Percentiles rank a stretch among this genome's conserved stretches.
phyloP scores from a whole-genome alignment of 2,329 filamentous ascomycete species.

The Pseudogymnoascus destructans region DNA sequence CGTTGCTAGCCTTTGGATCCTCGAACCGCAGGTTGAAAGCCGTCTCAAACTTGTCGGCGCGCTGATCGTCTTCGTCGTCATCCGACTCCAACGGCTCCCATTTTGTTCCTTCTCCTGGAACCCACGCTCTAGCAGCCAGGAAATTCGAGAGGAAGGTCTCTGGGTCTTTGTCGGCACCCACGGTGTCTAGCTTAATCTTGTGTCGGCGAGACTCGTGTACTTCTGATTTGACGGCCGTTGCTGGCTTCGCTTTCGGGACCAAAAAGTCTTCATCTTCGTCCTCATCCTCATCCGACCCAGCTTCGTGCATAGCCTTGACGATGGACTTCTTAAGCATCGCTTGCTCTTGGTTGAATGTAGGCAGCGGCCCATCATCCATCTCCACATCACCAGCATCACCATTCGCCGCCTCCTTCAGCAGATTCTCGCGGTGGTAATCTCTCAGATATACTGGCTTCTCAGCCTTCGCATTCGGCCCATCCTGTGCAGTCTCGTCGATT shows the following conservation, averaged over 20 bases:
- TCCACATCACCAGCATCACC: constrained; percentile 47
- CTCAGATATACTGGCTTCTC: constrained; percentile 75
- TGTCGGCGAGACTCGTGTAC: constrained; percentile 44
- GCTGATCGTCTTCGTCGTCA: constrained; percentile 56
- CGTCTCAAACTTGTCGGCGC: constrained; percentile 77
- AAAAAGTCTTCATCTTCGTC: constrained; percentile 50
- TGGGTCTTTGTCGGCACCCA: constrained; percentile 72
- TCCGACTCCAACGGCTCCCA: constrained; percentile 87
- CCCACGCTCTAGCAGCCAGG: constrained; percentile 83
- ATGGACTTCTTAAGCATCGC: constrained; percentile 67
- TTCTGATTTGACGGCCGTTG: constrained; percentile 27
- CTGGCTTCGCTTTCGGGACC: constrained; percentile 48
- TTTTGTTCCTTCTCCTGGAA: constrained; percentile 49
- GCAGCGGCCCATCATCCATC: constrained; percentile 37
- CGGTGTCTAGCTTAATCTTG: constrained; percentile 49
- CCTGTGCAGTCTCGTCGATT: constrained; percentile 38
- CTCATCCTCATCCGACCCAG: constrained; percentile 32
- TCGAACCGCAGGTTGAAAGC: constrained; percentile 96
- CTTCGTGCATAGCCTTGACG: constrained; percentile 66
- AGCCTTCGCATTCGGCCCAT: constrained; percentile 39
- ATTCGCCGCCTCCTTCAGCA: constrained; percentile 52
- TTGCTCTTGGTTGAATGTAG: constrained; percentile 81
- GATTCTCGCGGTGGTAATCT: constrained; percentile 85
- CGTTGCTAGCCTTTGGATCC: constrained; percentile 76
- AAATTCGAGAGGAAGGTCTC: constrained; percentile 93